Evolutionary conservation across 768 basidiomycete genomes (phyloP).

Genomic region (Clitopilus passeckerianus): DNA sequence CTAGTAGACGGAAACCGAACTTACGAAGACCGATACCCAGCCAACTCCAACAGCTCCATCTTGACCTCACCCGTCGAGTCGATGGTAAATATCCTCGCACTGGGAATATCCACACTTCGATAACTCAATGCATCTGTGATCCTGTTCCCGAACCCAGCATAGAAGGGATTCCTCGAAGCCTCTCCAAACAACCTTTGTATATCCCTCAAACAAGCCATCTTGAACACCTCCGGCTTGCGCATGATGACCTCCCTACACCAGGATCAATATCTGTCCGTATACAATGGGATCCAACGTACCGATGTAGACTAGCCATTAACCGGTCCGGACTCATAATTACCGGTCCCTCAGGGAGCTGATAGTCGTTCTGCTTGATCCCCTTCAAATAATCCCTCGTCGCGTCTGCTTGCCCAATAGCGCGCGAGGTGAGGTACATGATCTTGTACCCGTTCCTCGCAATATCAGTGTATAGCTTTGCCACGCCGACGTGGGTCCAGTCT

Average conservation of each 20-base stretch:
- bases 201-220: slow-evolving; percentile 97
- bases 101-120: slow-evolving; percentile 90
- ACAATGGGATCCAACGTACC: slow-evolving; percentile 42
- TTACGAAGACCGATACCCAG: slow-evolving; percentile 94
- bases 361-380: slow-evolving; percentile 92
- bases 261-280: not conserved
- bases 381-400: slow-evolving; percentile 92
- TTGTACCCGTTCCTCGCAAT: slow-evolving; percentile 95
- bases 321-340: slow-evolving; percentile 99
- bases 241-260: slow-evolving; percentile 86
- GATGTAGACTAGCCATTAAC: slow-evolving; percentile 88
- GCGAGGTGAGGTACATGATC: slow-evolving; percentile 95
- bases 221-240: slow-evolving; percentile 99
- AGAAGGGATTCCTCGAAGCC: slow-evolving; percentile 73
- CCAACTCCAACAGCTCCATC: slow-evolving; percentile 93
- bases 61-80: slow-evolving; percentile 94
- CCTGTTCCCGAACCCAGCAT: slow-evolving; percentile 96
- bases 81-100: slow-evolving; percentile 94
- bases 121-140: slow-evolving; percentile 99
- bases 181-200: slow-evolving; percentile 88
- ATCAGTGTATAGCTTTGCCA: slow-evolving; percentile 96
- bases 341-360: slow-evolving; percentile 95
- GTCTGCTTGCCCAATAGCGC: slow-evolving; percentile 97
- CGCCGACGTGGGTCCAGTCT: slow-evolving; percentile 97
- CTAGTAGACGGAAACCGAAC: slow-evolving; percentile 29